Evolutionary conservation across 139 green algal species (phyloP), one percentile per base, ranked within the genome.

Genomic region (Tetratostichococcus sp.): DNA sequence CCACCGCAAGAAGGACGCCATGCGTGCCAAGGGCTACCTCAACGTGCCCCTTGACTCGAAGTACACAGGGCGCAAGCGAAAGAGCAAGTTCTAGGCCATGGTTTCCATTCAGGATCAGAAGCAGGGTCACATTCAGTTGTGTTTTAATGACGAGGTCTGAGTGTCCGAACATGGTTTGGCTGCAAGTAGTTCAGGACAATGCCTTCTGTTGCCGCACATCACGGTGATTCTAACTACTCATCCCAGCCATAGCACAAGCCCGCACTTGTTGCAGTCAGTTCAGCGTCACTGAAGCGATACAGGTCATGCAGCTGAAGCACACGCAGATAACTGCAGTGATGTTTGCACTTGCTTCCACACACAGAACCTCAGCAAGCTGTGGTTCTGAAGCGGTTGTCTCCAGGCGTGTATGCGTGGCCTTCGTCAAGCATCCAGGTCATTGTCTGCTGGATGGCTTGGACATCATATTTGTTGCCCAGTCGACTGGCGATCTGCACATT

Each of bases 51-150:
- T 76, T 21, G 95, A 98, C 79, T 92, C 76, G 43, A 98, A 97
- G 78, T 98, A 97, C 84, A 98, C 95, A 0, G 95, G 80, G 1
- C 81, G 95, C 39, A 98, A 98, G 78, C 78, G 95, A 17, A 96
- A 94, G 57, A 82, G 83, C 34, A 75, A 72, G 17, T 87, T 87
- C 62, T 87, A 69, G 74, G 62, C 62, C 34, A 34, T 25, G 8
- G 6, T 14, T 66, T n/a, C n/a, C n/a, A n/a, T n/a, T n/a, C n/a
- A n/a, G n/a, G n/a, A n/a, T n/a, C n/a, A n/a, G n/a, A n/a, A n/a
- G n/a, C n/a, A n/a, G n/a, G n/a, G n/a, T n/a, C n/a, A n/a, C n/a
- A n/a, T n/a, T n/a, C n/a, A n/a, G n/a, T n/a, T n/a, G n/a, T n/a
- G n/a, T n/a, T n/a, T n/a, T n/a, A n/a, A n/a, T n/a, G n/a, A n/a